Percentiles rank a stretch among this genome's conserved stretches.
Conservation (phyloP, 805 yeast species). For the Nakazawaea sp. region DNA sequence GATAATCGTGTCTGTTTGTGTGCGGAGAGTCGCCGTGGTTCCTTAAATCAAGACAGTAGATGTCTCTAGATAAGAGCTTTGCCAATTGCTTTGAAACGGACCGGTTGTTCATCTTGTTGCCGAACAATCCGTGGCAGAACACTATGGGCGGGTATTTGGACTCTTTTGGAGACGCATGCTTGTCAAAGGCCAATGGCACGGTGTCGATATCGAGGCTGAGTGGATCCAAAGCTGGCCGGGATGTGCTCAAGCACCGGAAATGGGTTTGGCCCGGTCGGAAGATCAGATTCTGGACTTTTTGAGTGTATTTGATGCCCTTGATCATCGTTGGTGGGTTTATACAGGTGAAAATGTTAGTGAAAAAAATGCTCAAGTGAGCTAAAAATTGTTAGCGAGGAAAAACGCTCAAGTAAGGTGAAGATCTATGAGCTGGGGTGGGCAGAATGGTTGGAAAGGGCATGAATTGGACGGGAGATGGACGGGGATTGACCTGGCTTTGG, state of each 20-base stretch:
- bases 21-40: slow-evolving; percentile 95
- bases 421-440: too few species aligned
- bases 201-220: slow-evolving; percentile 10
- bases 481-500: too few species aligned
- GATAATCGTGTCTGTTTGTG: slow-evolving; percentile 62
- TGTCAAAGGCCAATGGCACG: slow-evolving; percentile 13
- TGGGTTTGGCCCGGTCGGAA: too few species aligned
- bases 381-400: too few species aligned
- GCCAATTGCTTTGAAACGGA: slow-evolving; percentile 63
- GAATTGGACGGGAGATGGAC: too few species aligned
- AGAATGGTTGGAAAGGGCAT: too few species aligned
- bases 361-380: too few species aligned
- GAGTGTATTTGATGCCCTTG: too few species aligned
- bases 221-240: background rate
- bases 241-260: background rate
- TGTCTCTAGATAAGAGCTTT: slow-evolving; percentile 41
- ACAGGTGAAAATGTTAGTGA: too few species aligned
- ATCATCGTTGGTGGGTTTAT: too few species aligned
- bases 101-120: slow-evolving; percentile 74
- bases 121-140: slow-evolving; percentile 86
- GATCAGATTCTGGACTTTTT: too few species aligned
- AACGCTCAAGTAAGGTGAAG: too few species aligned
- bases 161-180: slow-evolving; percentile 6
- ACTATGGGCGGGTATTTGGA: slow-evolving; percentile 47
- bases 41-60: slow-evolving; percentile 70